phyloP scores from a whole-genome alignment of 2,329 filamentous ascomycete genomes.

The Setomelanomma holmii region DNA sequence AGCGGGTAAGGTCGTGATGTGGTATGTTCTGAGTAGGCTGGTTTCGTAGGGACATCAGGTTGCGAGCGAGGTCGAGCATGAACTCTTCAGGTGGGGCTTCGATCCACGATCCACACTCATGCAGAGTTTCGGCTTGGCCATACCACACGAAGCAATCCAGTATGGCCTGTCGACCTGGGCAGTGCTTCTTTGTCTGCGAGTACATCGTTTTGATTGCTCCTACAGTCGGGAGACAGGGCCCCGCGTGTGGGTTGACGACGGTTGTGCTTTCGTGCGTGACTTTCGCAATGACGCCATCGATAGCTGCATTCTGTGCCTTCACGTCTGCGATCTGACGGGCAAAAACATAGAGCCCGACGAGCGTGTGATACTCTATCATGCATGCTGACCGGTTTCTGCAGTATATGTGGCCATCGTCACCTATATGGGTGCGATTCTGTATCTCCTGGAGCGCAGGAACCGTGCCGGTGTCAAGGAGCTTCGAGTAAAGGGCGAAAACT shows the following conservation, averaged over 20 bases:
- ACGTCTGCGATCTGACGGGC: constrained; percentile 13
- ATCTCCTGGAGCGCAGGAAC: not conserved
- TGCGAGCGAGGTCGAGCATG: too few relatives aligned
- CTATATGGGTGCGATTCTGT: not conserved
- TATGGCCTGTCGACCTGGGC: not conserved
- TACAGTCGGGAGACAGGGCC: not conserved
- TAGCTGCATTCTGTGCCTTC: not conserved
- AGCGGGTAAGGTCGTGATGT: too few relatives aligned
- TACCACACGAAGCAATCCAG: not conserved
- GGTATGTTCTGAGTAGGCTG: too few relatives aligned
- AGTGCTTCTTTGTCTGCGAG: not conserved
- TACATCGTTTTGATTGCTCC: not conserved
- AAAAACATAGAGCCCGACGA: constrained; percentile 17
- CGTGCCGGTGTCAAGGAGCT: constrained; percentile 15
- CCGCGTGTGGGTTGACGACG: not conserved
- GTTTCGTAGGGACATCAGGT: too few relatives aligned
- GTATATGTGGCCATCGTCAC: not conserved
- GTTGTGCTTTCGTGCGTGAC: not conserved
- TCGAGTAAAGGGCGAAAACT: constrained; percentile 16
- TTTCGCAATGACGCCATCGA: not conserved
- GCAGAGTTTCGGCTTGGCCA: not conserved
- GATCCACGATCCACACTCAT: too few relatives aligned
- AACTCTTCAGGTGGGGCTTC: too few relatives aligned
- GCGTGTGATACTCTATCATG: not conserved
- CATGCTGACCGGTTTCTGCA: not conserved